Base-by-base conservation (phyloP, 2,329 filamentous ascomycete genomes). In the Cladosporium colombiae region DNA sequence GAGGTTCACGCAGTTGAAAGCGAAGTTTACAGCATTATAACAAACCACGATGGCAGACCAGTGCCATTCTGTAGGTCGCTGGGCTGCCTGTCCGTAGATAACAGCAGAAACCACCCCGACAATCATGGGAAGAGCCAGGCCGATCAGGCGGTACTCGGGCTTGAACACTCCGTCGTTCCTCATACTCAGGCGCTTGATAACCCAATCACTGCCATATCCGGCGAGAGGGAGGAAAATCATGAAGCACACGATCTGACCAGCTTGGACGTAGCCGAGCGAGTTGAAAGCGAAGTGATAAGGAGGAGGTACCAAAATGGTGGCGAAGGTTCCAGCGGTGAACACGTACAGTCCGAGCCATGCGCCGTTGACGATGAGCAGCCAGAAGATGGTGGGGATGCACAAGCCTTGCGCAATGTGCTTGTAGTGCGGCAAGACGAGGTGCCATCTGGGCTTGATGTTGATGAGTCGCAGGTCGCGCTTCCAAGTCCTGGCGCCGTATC, bases 1-100 rank as follows among this genome's bases (percentile, higher is more conserved):
- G 57, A 81, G 80, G 65, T 81, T 82, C 14, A 76, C 77, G 1
- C 78, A 76, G 18, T 79, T 69, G 52, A 79, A 79, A 35, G 70
- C 68, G 57, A 79, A 79, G 53, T 77, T 76, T 66, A 76, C 76
- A 2, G 68, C 74, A 1, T 69, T 66, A 46, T 71, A 71, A n/a
- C 68, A 65, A 25, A 73, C 76, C 0, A 77, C 76, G 60, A 76
- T 71, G 16, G 70, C 65, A 58, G 77, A 77, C 77, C 77, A 79
- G 67, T 78, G 75, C 57, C 72, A 78, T 1, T 74, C 56, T 3
- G 73, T 69, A 0, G 79, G 79, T 65, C 78, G 69, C 10, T 73
- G 65, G 0, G 74, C 79, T 0, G 74, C 79, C 35, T 74, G 69
- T 0, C 79, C 80, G 62, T 79, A 80, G 1, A 80, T 66, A 1